phyloP scores from a whole-genome alignment of 176 grass and related monocot genomes.

The Triticum aestivum region DNA sequence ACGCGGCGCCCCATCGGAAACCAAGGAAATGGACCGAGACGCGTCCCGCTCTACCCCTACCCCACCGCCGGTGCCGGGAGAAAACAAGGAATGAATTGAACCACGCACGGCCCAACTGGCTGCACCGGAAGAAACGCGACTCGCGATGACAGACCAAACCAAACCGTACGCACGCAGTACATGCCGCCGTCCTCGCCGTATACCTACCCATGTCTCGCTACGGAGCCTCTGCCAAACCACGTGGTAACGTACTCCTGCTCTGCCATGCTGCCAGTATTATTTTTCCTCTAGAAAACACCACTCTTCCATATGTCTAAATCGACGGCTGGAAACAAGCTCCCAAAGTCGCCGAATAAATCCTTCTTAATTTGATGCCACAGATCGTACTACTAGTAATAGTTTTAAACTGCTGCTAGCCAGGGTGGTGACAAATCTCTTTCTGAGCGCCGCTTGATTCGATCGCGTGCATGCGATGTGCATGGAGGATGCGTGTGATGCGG shows the following conservation, averaged over 20 bases:
- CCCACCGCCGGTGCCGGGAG: not conserved
- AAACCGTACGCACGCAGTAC: too few species aligned
- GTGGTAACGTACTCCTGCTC: not conserved
- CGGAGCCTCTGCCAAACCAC: not conserved
- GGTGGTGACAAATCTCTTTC: constrained; percentile 21
- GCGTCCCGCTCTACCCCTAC: too few species aligned
- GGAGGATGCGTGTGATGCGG: too few species aligned
- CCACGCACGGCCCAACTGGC: too few species aligned
- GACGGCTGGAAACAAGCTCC: not conserved
- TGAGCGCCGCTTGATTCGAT: not conserved
- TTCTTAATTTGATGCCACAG: not conserved
- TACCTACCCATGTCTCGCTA: not conserved
- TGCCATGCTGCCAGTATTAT: too few species aligned
- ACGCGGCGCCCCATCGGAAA: too few species aligned
- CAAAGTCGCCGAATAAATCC: not conserved
- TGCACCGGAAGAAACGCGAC: too few species aligned
- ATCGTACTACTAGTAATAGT: not conserved
- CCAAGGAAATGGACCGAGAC: too few species aligned
- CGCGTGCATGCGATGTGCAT: not conserved
- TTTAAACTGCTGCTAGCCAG: not conserved
- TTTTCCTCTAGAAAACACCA: not conserved
- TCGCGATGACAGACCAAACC: too few species aligned
- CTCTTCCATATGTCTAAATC: not conserved
- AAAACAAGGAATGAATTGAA: too few species aligned
- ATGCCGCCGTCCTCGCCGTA: too few species aligned